phyloP scores from a whole-genome alignment of 2,329 filamentous ascomycete genomes.

The Raffaelea arxii region DNA sequence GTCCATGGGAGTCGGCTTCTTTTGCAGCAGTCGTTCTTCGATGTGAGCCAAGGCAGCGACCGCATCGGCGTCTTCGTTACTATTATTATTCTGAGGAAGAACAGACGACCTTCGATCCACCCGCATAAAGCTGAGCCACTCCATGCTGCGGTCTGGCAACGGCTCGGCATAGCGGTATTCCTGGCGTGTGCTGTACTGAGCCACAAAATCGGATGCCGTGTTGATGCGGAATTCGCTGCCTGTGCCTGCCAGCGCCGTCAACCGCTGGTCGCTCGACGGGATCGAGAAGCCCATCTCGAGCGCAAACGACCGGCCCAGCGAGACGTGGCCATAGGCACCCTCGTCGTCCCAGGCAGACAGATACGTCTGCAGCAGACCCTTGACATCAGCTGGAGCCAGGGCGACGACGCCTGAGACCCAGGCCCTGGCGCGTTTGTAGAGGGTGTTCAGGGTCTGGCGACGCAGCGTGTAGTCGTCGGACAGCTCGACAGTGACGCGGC shows the following conservation, averaged over 20 bases:
- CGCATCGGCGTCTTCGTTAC: constrained; percentile 47
- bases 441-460: constrained; percentile 64
- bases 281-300: constrained; percentile 84
- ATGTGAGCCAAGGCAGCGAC: constrained; percentile 62
- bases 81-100: constrained; percentile 37
- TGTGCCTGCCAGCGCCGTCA: constrained; percentile 73
- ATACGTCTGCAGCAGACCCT: constrained; percentile 91
- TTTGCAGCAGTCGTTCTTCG: constrained; percentile 58
- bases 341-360: constrained; percentile 92
- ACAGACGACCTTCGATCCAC: constrained; percentile 43
- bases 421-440: constrained; percentile 64
- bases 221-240: constrained; percentile 65
- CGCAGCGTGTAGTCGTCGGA: constrained; percentile 86
- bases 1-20: constrained; percentile 58
- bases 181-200: constrained; percentile 93
- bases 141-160: constrained; percentile 56
- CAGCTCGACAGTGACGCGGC: constrained; percentile 75
- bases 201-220: constrained; percentile 89
- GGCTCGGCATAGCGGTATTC: constrained; percentile 85
- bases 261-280: constrained; percentile 73
- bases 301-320: constrained; percentile 87
- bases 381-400: constrained; percentile 84
- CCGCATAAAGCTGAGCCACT: constrained; percentile 53
- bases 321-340: constrained; percentile 81
- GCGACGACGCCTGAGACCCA: constrained; percentile 79